Evolutionary conservation across 2,329 filamentous ascomycete genomes (phyloP).

Genomic region (Hypoxylon sp.): DNA sequence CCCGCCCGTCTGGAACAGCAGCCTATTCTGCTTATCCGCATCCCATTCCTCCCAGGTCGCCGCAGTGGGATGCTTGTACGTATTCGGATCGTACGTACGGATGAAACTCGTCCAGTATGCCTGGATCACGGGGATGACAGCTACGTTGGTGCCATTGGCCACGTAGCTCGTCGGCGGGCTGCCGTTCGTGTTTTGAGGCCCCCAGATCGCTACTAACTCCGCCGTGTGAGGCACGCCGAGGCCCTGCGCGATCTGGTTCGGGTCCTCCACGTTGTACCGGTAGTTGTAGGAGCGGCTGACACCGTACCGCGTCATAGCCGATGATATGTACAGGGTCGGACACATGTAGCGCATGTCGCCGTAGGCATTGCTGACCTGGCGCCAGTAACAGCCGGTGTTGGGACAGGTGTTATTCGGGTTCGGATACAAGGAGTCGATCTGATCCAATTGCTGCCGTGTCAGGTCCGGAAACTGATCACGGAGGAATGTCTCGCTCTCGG

Average conservation of each 20-base stretch:
- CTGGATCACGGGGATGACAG: conserved; percentile 72
- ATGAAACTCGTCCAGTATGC: conserved; percentile 83
- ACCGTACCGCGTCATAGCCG: conserved; percentile 53
- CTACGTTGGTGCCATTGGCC: conserved; percentile 64
- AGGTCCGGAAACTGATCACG: conserved; percentile 70
- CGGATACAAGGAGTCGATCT: conserved; percentile 69
- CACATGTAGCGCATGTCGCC: conserved; percentile 77
- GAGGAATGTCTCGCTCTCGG: conserved; percentile 67
- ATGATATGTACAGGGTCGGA: conserved; percentile 68
- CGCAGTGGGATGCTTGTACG: conserved; percentile 41
- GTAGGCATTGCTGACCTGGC: conserved; percentile 69
- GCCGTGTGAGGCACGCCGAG: conserved; percentile 76
- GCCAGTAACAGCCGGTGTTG: conserved; percentile 67
- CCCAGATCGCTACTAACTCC: conserved; percentile 77
- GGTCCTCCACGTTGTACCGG: conserved; percentile 76
- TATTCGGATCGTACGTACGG: conserved; percentile 74
- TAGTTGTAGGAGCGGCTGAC: conserved; percentile 72
- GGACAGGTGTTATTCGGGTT: conserved; percentile 63
- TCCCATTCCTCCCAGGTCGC: conserved; percentile 49
- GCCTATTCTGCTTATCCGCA: conserved; percentile 50
- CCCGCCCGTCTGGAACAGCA: conserved; percentile 60
- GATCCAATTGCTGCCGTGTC: conserved; percentile 61
- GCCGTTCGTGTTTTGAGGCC: conserved; percentile 66
- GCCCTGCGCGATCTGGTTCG: conserved; percentile 64
- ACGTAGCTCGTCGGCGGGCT: conserved; percentile 68